These are phyloP conservation scores for Backusella circina DNA, from an alignment of 192 early-diverging fungal genomes.

Conservation along the genomic window DNA sequence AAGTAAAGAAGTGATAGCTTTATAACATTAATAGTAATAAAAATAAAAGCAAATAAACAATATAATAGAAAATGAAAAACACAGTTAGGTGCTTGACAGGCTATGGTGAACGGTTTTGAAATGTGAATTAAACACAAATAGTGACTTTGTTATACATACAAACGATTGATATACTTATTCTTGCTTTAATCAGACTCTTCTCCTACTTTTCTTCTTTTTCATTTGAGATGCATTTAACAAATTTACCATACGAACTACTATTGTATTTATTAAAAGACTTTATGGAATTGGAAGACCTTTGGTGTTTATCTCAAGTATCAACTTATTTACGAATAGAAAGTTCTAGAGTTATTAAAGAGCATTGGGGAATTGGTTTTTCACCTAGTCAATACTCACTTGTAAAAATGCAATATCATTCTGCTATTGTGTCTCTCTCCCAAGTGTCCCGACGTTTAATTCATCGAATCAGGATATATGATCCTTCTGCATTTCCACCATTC, in stretches of 20 bases:
- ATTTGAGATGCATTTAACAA: neutral
- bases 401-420: neutral
- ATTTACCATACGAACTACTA: neutral
- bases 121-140: neutral
- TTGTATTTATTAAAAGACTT: neutral
- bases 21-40: neutral
- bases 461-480: neutral
- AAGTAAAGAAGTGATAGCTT: neutral
- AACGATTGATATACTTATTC: neutral
- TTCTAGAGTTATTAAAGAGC: neutral
- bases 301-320: neutral
- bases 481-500: neutral
- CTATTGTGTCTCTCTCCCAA: neutral
- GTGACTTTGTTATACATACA: neutral
- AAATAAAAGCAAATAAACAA: neutral
- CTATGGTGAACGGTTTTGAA: neutral
- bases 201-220: neutral
- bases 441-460: neutral
- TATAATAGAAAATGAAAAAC: no score
- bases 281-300: neutral
- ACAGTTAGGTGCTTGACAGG: neutral
- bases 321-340: neutral
- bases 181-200: neutral
- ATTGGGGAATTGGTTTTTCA: neutral
- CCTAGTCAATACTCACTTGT: neutral